Percentiles rank a stretch among this genome's conserved stretches.
phyloP scores from a whole-genome alignment of 371 early-diverging fungal genomes.

The Coemansia sp. region DNA sequence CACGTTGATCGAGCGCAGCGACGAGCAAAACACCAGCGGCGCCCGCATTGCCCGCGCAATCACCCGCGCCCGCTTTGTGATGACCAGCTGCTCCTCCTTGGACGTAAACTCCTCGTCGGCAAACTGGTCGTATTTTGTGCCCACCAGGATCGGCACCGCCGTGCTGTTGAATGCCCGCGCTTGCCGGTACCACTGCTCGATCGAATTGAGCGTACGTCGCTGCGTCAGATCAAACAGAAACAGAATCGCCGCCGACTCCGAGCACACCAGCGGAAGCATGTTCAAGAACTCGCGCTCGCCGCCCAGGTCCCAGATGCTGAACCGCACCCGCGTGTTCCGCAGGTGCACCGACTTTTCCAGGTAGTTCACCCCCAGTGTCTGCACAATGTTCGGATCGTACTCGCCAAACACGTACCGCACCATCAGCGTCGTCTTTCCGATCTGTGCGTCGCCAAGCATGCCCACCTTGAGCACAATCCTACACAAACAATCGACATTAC shows the following conservation, averaged over 20 bases:
- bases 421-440: slow-evolving; percentile 98
- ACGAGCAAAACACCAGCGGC: slow-evolving; percentile 92
- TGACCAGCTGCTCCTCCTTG: slow-evolving; percentile 85
- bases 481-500: slow-evolving; percentile 2
- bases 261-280: slow-evolving; percentile 96
- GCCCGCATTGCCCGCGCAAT: slow-evolving; percentile 94
- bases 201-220: slow-evolving; percentile 86
- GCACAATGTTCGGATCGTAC: slow-evolving; percentile 94
- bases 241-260: slow-evolving; percentile 91
- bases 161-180: slow-evolving; percentile 94
- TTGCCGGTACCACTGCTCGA: slow-evolving; percentile 97
- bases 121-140: slow-evolving; percentile 97
- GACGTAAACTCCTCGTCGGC: slow-evolving; percentile 58
- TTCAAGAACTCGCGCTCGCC: slow-evolving; percentile 96
- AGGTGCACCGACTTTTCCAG: slow-evolving; percentile 96
- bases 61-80: slow-evolving; percentile 89
- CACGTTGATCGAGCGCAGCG: slow-evolving; percentile 90
- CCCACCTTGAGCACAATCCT: slow-evolving; percentile 89
- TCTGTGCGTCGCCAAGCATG: slow-evolving; percentile 98
- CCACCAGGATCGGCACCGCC: slow-evolving; percentile 91
- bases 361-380: slow-evolving; percentile 98
- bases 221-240: slow-evolving; percentile 96
- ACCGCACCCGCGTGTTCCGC: slow-evolving; percentile 90
- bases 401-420: slow-evolving; percentile 97
- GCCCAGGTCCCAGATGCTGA: slow-evolving; percentile 99